Base-by-base conservation (phyloP, 1,139 yeast species). In the Suhomyces guaymorum region DNA sequence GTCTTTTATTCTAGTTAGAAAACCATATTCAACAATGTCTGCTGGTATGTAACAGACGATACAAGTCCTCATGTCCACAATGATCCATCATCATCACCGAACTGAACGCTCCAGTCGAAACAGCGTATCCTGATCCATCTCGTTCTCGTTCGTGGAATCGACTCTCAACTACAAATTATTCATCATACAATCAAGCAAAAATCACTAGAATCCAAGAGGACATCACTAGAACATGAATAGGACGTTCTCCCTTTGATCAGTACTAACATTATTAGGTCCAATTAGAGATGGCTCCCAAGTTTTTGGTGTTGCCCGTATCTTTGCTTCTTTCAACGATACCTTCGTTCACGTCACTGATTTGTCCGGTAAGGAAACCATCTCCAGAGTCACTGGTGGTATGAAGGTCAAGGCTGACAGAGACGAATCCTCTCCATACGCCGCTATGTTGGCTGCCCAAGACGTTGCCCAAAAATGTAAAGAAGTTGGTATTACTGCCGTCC, bases 371-470 rank as follows among this genome's bases (percentile, higher is more conserved):
- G 99, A 94, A 81, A 94, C 99, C 80, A 92, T 94, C 70, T 84
- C 96, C 80, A 89, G 98, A 81, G 97, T 94, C 59, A 94, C 99
- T 70, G 98, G 99, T 82, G 99, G 99, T 82, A 94, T 94, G 98
- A 94, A 94, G 83, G 99, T 94, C 73, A 94, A 94, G 84, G 98
- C 98, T 64, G 99, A 94, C 79, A 89, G 97, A 82, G 99, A 94
- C 72, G 98, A 94, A 82, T 92, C 98, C 52, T 88, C 98, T 57
- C 98, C 99, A 73, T 94, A 94, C 84, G 99, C 99, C 67, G 98
- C 97, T 68, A 94, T 94, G 99, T 85, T 94, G 82, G 99, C 99
- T 72, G 98, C 99, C 56, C 99, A 94, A 81, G 99, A 94, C 66
- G 99, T 87, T 66, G 98, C 98, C 66, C 94, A 73, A 61, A 88